Evolutionary conservation across 805 yeast species (phyloP), one percentile per base, ranked within the genome.

Genomic region (Priceomyces castillae): DNA sequence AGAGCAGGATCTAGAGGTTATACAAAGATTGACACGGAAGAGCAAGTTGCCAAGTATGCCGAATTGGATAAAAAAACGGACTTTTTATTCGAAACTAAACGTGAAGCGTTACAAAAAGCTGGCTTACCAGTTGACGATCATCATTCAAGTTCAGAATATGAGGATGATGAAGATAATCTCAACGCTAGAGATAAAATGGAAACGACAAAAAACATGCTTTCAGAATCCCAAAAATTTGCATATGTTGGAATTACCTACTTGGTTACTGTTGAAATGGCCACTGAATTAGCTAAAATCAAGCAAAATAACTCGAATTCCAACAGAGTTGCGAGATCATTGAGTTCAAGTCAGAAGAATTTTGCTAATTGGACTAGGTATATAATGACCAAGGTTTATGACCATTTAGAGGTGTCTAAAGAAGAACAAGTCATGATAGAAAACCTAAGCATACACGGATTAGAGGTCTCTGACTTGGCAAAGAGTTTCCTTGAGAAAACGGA

Each of bases 351-450:
- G 54, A 84, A 84, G 51, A 82, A 86, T 46, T 81, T 86, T 65
- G 92, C 87, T 4, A 78, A 80, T 56, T 94, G 98, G 98, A 82
- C 90, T 30, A 76, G 81, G 59, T 77, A 77, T 47, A 77, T 89
- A 12, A 82, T 84, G 75, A 67, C 78, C 37, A 76, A 86, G 48
- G 57, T 94, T 11, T 90, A 89, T 53, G 80, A 78, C 7, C 99
- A 94, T 64, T 68, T 94, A 67, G 90, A 81, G n/a, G 65, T 94
- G 7, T 62, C 67, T 11, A 77, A 77, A n/a, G 88, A 82, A 11
- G 99, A 94, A 62, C 78, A 83, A 45, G 62, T 71, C 30, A 94
- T 94, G 98, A 86, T 94, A 40, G 96, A 90, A 56, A 82, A 81
- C 46, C 68, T 94, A 46, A 82, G 95, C 33, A 69, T 80, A 11